Evolutionary conservation across 768 basidiomycete genomes (phyloP), one percentile per base, ranked within the genome.

Genomic region (Kwoniella heveanensis): DNA sequence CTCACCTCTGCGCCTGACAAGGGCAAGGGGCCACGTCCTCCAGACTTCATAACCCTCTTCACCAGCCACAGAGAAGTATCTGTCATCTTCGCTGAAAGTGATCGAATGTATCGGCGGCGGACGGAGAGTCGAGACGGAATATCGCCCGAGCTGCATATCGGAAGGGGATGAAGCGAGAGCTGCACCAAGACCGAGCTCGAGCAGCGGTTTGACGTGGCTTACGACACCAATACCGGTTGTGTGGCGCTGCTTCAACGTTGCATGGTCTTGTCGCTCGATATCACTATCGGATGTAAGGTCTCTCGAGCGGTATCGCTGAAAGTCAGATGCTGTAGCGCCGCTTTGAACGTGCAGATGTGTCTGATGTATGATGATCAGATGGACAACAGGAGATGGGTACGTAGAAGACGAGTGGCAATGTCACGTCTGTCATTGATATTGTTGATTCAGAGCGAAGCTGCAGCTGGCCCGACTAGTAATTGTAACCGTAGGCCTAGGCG

Each of bases 101-200:
- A 80, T 72, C 12, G 72, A 71, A 27, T 68, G 62, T 56, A 74
- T 69, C 24, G 74, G 67, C 19, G 75, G 63, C 32, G 72, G 66
- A 2, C 70, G 69, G 25, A 74, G 69, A 2, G 79, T 75, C n/a
- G 76, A 77, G n/a, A 80, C 73, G 21, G 71, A 66, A 46, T 66
- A 72, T 54, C 77, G 66, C 24, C 76, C 79, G 21, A 80, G 70
- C 47, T 80, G 77, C 79, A 80, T n/a, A n/a, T n/a, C n/a, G n/a
- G n/a, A n/a, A n/a, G n/a, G n/a, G n/a, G n/a, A n/a, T n/a, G n/a
- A n/a, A n/a, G n/a, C n/a, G n/a, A n/a, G n/a, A n/a, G n/a, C n/a
- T n/a, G n/a, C n/a, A n/a, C n/a, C n/a, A n/a, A n/a, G n/a, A n/a
- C n/a, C n/a, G n/a, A n/a, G n/a, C n/a, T n/a, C n/a, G n/a, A n/a